Evolutionary conservation across 306 rosid genomes (phyloP).

Genomic region (Begonia loranthoides): DNA sequence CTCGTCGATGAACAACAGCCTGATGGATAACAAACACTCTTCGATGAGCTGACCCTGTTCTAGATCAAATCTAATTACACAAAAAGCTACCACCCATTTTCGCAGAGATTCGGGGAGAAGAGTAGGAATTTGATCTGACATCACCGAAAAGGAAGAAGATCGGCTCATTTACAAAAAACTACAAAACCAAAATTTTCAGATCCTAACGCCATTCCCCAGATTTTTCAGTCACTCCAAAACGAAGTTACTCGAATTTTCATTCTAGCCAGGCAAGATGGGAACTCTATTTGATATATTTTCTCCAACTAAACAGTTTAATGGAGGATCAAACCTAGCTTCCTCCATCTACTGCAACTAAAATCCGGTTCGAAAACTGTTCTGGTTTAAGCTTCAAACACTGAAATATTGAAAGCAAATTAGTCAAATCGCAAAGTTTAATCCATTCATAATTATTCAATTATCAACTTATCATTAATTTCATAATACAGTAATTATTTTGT

Average conservation of each 20-base stretch:
- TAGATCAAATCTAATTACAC: constrained; percentile 76
- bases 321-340: neutral
- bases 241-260: constrained; percentile 18
- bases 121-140: constrained; percentile 26
- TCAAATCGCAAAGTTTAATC: no score
- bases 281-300: constrained; percentile 8
- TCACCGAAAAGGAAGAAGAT: constrained; percentile 61
- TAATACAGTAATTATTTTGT: no score
- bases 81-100: constrained; percentile 70
- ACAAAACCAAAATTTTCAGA: constrained; percentile 5
- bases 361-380: neutral
- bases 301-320: constrained; percentile 10
- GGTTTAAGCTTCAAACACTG: neutral
- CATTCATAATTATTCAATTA: no score
- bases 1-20: constrained; percentile 56
- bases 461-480: no score
- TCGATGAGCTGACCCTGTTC: constrained; percentile 87
- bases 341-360: neutral
- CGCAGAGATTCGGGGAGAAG: constrained; percentile 30
- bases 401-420: neutral
- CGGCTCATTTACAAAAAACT: constrained; percentile 48
- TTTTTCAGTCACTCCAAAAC: constrained; percentile 14
- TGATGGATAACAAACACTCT: constrained; percentile 84
- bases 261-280: constrained; percentile 9
- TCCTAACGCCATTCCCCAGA: constrained; percentile 20